Evolutionary conservation across 805 yeast genomes (phyloP), one percentile per base, ranked within the genome.

Genomic region (Kodamaea restingae): DNA sequence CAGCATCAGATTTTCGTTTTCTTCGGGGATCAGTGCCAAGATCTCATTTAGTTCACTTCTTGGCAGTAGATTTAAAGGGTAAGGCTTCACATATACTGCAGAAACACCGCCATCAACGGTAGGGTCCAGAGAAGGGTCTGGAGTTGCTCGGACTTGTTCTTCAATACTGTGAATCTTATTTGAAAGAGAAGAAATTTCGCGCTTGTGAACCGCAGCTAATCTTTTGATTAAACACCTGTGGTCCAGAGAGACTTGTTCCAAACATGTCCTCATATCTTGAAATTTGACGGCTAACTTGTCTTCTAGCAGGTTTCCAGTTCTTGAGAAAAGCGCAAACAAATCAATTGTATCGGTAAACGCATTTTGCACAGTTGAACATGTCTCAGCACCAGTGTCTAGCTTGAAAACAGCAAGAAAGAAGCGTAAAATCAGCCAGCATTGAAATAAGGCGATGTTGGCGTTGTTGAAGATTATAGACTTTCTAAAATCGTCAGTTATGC

Each of bases 381-480:
- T 20, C 5, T 20, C 7, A 20, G 7, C 22, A 8, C 22, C 8
- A 8, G 22, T 20, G 8, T 27, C 31, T 6, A 7, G 15, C 9
- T 32, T 26, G 7, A 40, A 35, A 5, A 42, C 12, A 48, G 51
- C n/a, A 44, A 60, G 44, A 2, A 58, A 29, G 5, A 60, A 40
- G 37, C 65, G 48, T 9, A 62, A 48, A 7, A 54, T 18, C 4
- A 61, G 61, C 64, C 66, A 63, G 12, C 58, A 46, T n/a, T 56
- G 51, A 40, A 64, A 66, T 7, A 68, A 43, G 2, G 52, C 51
- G 35, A 68, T 56, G 41, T 67, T 67, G 32, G 67, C 51, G 43
- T 66, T 61, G 18, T 58, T 61, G 35, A 68, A 64, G 4, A 66
- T 59, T 9, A 58, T 41, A 10, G 49, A 42, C 34, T 45, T 48